Evolutionary conservation across 306 rosid species (phyloP).

Genomic region (Dalbergia oliveri): DNA sequence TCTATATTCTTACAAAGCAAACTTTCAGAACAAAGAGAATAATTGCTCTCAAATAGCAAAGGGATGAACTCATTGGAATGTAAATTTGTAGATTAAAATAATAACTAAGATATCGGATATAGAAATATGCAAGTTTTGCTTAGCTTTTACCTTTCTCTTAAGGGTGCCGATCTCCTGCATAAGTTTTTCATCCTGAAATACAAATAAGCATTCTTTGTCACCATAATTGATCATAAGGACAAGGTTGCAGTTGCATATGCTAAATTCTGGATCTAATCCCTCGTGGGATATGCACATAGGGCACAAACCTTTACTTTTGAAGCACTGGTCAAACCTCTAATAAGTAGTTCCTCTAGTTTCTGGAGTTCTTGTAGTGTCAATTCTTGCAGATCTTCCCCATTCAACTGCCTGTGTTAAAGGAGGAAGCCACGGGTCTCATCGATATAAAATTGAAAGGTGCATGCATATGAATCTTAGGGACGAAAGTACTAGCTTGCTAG

Average conservation of each 20-base stretch:
- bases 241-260: not conserved
- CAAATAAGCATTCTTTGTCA: not conserved
- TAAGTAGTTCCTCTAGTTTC: constrained; percentile 46
- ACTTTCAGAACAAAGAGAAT: not conserved
- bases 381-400: constrained; percentile 53
- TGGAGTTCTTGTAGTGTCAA: constrained; percentile 48
- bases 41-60: not conserved
- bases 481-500: not conserved
- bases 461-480: not conserved
- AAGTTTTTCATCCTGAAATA: constrained; percentile 49
- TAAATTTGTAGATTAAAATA: not conserved
- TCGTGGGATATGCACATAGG: not conserved
- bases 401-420: constrained; percentile 43
- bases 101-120: not conserved
- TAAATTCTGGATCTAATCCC: constrained; percentile 7
- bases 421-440: not conserved
- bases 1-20: not conserved
- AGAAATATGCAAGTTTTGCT: too few relatives aligned
- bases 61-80: too few relatives aligned
- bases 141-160: constrained; percentile 48
- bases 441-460: not conserved
- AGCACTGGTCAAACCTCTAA: constrained; percentile 39
- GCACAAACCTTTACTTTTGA: constrained; percentile 49
- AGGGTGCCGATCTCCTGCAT: constrained; percentile 44
- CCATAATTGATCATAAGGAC: constrained; percentile 4